These are phyloP conservation scores for Apophysomyces sp. DNA, from an alignment of 371 early-diverging fungal species.

Conservation along the genomic window DNA sequence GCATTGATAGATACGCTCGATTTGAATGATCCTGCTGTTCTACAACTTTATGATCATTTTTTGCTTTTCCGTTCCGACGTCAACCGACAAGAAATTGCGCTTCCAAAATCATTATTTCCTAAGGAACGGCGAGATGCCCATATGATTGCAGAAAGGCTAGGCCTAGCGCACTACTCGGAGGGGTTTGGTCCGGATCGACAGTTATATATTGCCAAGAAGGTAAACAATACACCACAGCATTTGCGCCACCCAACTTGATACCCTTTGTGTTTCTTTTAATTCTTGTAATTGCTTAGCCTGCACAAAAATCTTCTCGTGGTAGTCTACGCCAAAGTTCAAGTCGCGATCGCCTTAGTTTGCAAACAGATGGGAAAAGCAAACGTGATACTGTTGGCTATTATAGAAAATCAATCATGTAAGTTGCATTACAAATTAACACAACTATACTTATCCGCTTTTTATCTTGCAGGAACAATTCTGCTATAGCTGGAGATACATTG, in stretches of 20 bases:
- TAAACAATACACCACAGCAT: slow-evolving; percentile 25
- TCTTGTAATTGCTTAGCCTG: slow-evolving; percentile 5
- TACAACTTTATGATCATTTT: slow-evolving; percentile 68
- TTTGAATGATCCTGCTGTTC: slow-evolving; percentile 66
- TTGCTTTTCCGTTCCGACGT: slow-evolving; percentile 70
- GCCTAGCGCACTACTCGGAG: slow-evolving; percentile 52
- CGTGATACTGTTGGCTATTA: slow-evolving; percentile 10
- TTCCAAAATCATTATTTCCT: slow-evolving; percentile 46
- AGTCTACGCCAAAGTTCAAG: slow-evolving; percentile 26
- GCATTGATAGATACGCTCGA: slow-evolving; percentile 49
- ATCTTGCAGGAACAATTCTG: neutral
- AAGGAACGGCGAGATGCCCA: slow-evolving; percentile 56
- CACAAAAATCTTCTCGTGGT: slow-evolving; percentile 22
- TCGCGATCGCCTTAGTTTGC: slow-evolving; percentile 24
- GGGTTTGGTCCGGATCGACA: slow-evolving; percentile 52
- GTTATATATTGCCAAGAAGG: slow-evolving; percentile 37
- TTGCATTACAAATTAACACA: neutral
- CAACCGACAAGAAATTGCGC: slow-evolving; percentile 58
- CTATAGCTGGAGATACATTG: neutral
- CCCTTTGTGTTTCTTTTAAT: neutral
- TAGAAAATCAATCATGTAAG: slow-evolving; percentile 37
- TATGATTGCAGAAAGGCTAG: slow-evolving; percentile 58
- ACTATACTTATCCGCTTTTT: neutral
- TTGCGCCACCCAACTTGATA: slow-evolving; percentile 10
- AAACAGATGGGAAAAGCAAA: slow-evolving; percentile 10